Evolutionary conservation across 2,329 filamentous ascomycete genomes (phyloP), one percentile per base, ranked within the genome.

Genomic region (Sporothrix luriei): DNA sequence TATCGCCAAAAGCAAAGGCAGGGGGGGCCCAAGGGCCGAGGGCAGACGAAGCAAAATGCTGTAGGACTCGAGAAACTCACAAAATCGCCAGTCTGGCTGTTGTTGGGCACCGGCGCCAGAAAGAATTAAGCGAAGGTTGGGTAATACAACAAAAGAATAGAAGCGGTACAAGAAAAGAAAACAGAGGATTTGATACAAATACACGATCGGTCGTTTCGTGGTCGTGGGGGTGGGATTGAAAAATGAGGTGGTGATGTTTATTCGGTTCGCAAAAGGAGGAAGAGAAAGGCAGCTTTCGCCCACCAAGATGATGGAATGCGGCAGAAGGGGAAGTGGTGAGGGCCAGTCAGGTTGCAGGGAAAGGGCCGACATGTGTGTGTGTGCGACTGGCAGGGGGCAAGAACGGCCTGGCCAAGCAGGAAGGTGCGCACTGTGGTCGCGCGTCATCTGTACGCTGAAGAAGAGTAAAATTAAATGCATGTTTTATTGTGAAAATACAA

Each of bases 201-300:
- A 64, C 69, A 70, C 64, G 69, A 68, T 55, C 33, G 29, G 68
- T 69, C 21, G 68, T 59, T 33, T 66, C 57, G 68, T 65, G 21
- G 51, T 51, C 29, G 68, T 66, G 61, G 62, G 40, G 29, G 59
- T 11, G 51, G 52, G 24, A 11, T 40, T 57, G 26, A 46, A 69
- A 13, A 33, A 43, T 29, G 19, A 40, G 40, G 29, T 66, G 68
- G 61, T 59, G 61, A 43, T 57, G 68, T 66, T 46, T 59, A 55
- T 55, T 40, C n/a, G 29, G 46, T 43, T 64, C 29, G 38, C 43
- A 54, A 49, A 57, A 64, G 48, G 57, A 54, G 38, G 51, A 46
- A 26, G 13, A 54, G 33, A 26, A 54, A 49, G 38, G 40, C 40
- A 55, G 16, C 52, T 55, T 59, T 59, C 55, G 55, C 46, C 38